Percentiles rank a stretch among this genome's conserved stretches.
phyloP scores from a whole-genome alignment of 2,329 filamentous ascomycete genomes.

The Aspergillus versicolor region DNA sequence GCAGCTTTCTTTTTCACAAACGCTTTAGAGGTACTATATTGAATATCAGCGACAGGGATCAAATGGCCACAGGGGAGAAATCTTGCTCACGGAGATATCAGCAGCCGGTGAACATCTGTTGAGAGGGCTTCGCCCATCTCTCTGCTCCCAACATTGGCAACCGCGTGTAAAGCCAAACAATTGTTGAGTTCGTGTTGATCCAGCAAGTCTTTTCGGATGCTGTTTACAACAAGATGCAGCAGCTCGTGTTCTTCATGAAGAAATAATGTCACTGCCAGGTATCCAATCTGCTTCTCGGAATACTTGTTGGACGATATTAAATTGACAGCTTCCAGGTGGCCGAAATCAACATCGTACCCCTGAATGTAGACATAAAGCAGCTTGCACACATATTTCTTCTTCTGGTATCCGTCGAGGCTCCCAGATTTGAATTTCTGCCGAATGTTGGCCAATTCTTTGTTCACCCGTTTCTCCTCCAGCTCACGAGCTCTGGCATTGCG shows the following conservation, averaged over 20 bases:
- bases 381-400: constrained; percentile 99
- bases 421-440: constrained; percentile 98
- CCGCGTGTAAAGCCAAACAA: constrained; percentile 92
- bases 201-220: constrained; percentile 91
- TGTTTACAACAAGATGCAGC: constrained; percentile 94
- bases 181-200: constrained; percentile 98
- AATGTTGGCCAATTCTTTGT: constrained; percentile 98
- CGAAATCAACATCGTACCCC: constrained; percentile 98
- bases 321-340: constrained; percentile 96
- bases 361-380: constrained; percentile 98
- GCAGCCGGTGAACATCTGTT: constrained; percentile 83
- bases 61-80: not conserved
- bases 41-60: constrained; percentile 25
- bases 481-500: constrained; percentile 93
- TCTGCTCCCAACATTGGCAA: constrained; percentile 92
- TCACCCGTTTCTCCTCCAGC: constrained; percentile 97
- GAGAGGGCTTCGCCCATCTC: constrained; percentile 97
- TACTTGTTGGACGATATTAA: constrained; percentile 96
- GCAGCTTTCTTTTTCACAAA: constrained; percentile 99
- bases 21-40: constrained; percentile 74
- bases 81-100: constrained; percentile 82
- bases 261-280: constrained; percentile 95
- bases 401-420: constrained; percentile 91
- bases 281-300: constrained; percentile 98
- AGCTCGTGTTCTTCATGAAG: constrained; percentile 96